A percentile compares a stretch with the other conserved stretches of the same genome.
phyloP scores from a whole-genome alignment of 2,329 filamentous ascomycete genomes.

The Xylariaceae sp. region DNA sequence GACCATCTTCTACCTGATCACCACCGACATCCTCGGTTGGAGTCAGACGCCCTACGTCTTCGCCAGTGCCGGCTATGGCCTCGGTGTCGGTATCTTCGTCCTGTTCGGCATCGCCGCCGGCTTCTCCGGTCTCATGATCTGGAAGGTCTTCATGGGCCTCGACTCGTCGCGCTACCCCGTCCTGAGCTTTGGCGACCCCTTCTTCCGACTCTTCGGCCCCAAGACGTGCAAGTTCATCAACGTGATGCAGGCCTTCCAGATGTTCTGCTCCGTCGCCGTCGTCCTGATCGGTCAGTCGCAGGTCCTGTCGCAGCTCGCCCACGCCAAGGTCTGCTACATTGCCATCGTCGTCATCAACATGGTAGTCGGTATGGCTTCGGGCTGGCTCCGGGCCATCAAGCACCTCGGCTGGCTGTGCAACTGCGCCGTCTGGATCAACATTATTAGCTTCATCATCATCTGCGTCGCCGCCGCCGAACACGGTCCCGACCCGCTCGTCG shows the following conservation, averaged over 20 bases:
- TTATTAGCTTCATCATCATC: too few relatives aligned
- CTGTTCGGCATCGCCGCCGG: conserved; percentile 28
- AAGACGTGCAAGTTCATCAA: conserved; percentile 39
- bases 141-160: conserved; percentile 35
- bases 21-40: conserved; percentile 39
- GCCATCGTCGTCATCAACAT: conserved; percentile 44
- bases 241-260: conserved; percentile 37
- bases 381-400: conserved; percentile 49
- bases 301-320: conserved; percentile 43
- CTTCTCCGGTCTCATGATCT: conserved; percentile 40
- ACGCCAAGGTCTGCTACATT: conserved; percentile 43
- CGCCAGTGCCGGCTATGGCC: conserved; percentile 32
- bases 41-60: conserved; percentile 28
- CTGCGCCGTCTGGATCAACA: conserved; percentile 44
- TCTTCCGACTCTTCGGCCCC: conserved; percentile 39
- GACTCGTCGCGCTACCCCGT: conserved; percentile 39
- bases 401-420: conserved; percentile 51
- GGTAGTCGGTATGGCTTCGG: conserved; percentile 41
- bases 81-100: conserved; percentile 37
- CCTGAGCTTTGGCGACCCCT: conserved; percentile 39
- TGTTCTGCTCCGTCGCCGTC: conserved; percentile 43
- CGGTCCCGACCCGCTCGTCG: too few relatives aligned
- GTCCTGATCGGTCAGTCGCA: conserved; percentile 47
- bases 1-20: conserved; percentile 41
- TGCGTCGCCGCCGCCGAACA: too few relatives aligned